A percentile compares a stretch with the other conserved stretches of the same genome.
These are phyloP conservation scores for Stemphylium lycopersici DNA, from an alignment of 2,329 filamentous ascomycete genomes.

Conservation along the genomic window DNA sequence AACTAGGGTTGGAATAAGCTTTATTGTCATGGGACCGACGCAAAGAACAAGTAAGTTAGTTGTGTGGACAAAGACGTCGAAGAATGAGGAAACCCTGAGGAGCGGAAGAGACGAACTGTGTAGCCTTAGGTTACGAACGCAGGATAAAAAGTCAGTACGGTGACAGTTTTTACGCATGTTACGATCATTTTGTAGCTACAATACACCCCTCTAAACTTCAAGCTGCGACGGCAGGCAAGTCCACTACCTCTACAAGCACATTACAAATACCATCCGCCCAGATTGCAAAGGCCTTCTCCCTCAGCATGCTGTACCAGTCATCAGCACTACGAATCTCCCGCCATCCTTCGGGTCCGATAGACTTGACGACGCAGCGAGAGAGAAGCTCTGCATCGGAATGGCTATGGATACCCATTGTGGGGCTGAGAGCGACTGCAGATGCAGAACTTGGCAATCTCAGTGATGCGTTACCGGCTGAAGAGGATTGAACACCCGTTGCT, in stretches of 20 bases:
- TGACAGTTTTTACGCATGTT: too few relatives aligned
- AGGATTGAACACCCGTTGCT: background rate
- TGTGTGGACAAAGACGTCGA: too few relatives aligned
- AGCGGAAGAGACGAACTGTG: too few relatives aligned
- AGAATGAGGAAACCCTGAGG: too few relatives aligned
- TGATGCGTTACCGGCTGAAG: background rate
- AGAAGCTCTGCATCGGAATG: slow-evolving; percentile 1
- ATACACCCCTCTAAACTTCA: background rate
- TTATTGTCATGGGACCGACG: too few relatives aligned
- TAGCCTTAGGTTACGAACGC: too few relatives aligned
- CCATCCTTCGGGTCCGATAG: slow-evolving; percentile 33
- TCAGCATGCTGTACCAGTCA: slow-evolving; percentile 34
- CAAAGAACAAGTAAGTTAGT: too few relatives aligned
- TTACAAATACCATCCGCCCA: slow-evolving; percentile 43
- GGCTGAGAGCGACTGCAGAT: background rate
- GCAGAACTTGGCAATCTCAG: background rate
- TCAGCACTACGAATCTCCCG: slow-evolving; percentile 26
- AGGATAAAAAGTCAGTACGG: too few relatives aligned
- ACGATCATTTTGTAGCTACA: too few relatives aligned
- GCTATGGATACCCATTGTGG: background rate
- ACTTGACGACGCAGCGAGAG: slow-evolving; percentile 30
- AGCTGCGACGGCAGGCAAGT: background rate
- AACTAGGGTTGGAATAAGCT: too few relatives aligned
- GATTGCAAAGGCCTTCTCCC: slow-evolving; percentile 33
- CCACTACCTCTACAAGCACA: slow-evolving; percentile 37